phyloP scores from a whole-genome alignment of 2,329 filamentous ascomycete species.

The Alternaria consortialis region DNA sequence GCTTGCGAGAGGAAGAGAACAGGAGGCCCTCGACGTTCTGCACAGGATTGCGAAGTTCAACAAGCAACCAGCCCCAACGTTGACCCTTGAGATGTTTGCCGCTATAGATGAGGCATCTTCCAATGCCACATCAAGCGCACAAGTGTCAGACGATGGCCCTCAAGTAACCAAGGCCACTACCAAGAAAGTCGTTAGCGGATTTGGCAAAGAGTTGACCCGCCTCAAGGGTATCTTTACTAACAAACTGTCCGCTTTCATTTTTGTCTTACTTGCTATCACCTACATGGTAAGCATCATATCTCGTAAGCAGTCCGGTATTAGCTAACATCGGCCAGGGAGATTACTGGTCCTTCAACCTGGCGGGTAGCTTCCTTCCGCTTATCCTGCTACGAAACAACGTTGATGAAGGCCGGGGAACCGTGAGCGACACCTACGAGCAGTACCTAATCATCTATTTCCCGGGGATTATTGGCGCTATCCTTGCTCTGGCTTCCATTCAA shows the following conservation, averaged over 20 bases:
- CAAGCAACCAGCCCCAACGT: conserved; percentile 29
- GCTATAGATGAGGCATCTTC: conserved; percentile 33
- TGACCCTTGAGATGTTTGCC: conserved; percentile 39
- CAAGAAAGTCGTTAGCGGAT: conserved; percentile 31
- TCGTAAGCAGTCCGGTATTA: not conserved
- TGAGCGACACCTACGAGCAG: conserved; percentile 39
- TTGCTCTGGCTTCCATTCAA: conserved; percentile 37
- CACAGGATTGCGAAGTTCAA: conserved; percentile 43
- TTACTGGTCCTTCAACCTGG: conserved; percentile 46
- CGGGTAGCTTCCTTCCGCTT: conserved; percentile 37
- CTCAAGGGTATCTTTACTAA: conserved; percentile 42
- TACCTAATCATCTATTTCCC: conserved; percentile 44
- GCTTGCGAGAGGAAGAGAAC: conserved; percentile 35
- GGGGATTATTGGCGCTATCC: conserved; percentile 36
- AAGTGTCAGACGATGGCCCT: conserved; percentile 7
- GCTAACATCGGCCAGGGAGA: conserved; percentile 27
- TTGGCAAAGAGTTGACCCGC: conserved; percentile 35
- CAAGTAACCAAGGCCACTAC: conserved; percentile 26
- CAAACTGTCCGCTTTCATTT: conserved; percentile 35
- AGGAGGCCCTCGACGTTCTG: conserved; percentile 39
- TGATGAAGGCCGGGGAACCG: conserved; percentile 28
- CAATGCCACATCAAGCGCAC: not conserved
- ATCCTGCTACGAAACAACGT: conserved; percentile 45
- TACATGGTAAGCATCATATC: conserved; percentile 31
- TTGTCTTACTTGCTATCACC: conserved; percentile 36